Base-by-base conservation (phyloP, 805 yeast species). In the Tetrapisispora namnaoensis region DNA sequence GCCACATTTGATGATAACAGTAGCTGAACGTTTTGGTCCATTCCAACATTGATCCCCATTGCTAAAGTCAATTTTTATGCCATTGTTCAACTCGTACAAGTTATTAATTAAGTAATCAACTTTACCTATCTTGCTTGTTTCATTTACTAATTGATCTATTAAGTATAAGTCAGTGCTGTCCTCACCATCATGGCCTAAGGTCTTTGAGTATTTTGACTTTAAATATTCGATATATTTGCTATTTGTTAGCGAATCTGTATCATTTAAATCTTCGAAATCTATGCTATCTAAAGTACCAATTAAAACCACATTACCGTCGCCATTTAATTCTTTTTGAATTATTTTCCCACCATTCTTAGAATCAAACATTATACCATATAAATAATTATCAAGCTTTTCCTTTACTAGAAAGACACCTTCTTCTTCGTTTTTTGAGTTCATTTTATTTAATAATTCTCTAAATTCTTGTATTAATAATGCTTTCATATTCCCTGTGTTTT, bases 41-140 rank as follows among this genome's bases (percentile, higher is more conserved):
- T 89, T 86, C 96, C 98, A 91, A 66, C 99, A 93, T 60, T 74
- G 77, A 39, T 80, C 81, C 20, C 99, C 99, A 18, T 70, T 60
- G 4, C 65, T 70, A 60, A 72, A 93, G 30, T 59, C 56, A 30
- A 77, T 52, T 20, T 53, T 54, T 42, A 72, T 48, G 32, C 69
- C 68, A 40, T 63, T 67, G 38, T 61, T 62, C 5, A 56, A 66
- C 44, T 57, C 63, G 46, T 52, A 67, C 51, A 57, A 49, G 17
- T 68, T 66, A 4, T 63, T 67, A 30, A 63, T 54, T 18, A 61
- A 50, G 35, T 55, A 54, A 7, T 52, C 39, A 21, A 51, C 42
- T 16, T 52, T 41, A n/a, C 57, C 60, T n/a, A 54, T 34, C 17
- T 42, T 46, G 27, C 37, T 48, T 4, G 54, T 49, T 27, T 57